Evolutionary conservation across 2,329 filamentous ascomycete genomes (phyloP).

Genomic region (Fusarium pseudocircinatum): DNA sequence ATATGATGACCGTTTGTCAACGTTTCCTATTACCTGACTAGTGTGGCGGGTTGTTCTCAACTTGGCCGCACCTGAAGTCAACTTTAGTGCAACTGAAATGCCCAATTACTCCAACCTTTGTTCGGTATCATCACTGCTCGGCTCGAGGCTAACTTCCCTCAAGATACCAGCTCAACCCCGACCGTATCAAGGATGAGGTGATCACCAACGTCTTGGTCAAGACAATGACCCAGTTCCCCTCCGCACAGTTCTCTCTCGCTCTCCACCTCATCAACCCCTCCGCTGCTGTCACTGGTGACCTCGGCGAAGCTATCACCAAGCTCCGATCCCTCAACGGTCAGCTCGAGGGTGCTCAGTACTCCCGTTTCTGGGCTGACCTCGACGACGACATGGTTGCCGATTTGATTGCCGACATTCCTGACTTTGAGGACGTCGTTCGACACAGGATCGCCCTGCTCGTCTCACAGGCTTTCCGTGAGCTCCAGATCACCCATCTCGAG

Average conservation of each 20-base stretch:
- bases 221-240: constrained; percentile 95
- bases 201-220: constrained; percentile 99
- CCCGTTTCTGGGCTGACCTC: constrained; percentile 90
- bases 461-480: constrained; percentile 80
- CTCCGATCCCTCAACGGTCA: constrained; percentile 85
- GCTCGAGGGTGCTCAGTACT: constrained; percentile 90
- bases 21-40: constrained; percentile 99
- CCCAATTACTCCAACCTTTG: constrained; percentile 14
- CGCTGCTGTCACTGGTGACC: constrained; percentile 70
- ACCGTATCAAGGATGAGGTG: constrained; percentile 95
- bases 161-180: constrained; percentile 99
- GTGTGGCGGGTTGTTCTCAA: constrained; percentile 59
- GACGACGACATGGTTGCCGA: constrained; percentile 98
- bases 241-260: constrained; percentile 91
- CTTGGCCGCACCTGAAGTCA: constrained; percentile 70
- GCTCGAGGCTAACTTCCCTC: constrained; percentile 32
- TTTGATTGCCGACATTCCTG: constrained; percentile 90
- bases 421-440: constrained; percentile 94
- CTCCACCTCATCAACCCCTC: constrained; percentile 93
- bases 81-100: constrained; percentile 78
- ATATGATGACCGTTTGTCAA: constrained; percentile 80
- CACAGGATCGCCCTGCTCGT: constrained; percentile 89
- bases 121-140: neutral
- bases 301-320: constrained; percentile 91
- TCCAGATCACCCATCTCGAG: constrained; percentile 74